Percentiles rank a stretch among this genome's conserved stretches.
Evolutionary conservation across 1,284 basidiomycete genomes (phyloP).

Genomic region (Sparassis latifolia): DNA sequence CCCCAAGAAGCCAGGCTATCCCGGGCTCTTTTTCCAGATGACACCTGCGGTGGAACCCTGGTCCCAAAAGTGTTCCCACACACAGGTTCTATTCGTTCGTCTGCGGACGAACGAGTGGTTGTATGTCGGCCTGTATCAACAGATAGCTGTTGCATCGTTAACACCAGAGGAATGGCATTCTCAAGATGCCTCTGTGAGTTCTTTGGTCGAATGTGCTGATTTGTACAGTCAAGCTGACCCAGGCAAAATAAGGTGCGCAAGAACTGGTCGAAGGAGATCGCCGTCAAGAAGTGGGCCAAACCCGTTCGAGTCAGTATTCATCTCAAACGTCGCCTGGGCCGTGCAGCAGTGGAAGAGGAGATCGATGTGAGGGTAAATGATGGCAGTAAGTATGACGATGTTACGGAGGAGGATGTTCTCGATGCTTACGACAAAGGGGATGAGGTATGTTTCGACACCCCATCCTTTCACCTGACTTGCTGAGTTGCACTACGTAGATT

Average conservation of each 20-base stretch:
- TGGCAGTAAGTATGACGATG: constrained; percentile 5
- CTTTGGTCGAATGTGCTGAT: too few species aligned
- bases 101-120: constrained; percentile 21
- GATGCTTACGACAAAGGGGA: constrained; percentile 11
- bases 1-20: constrained; percentile 29
- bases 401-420: constrained; percentile 11
- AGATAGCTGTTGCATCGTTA: constrained; percentile 17
- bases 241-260: constrained; percentile 9
- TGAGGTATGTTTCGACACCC: constrained; percentile 8
- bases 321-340: constrained; percentile 12
- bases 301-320: constrained; percentile 13
- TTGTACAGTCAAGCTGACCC: background rate
- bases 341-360: constrained; percentile 17
- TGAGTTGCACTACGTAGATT: constrained; percentile 4
- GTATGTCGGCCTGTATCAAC: constrained; percentile 29
- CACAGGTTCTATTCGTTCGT: constrained; percentile 13
- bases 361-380: constrained; percentile 6
- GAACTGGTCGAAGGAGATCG: constrained; percentile 13
- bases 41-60: constrained; percentile 4
- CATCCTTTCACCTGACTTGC: background rate
- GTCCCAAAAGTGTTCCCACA: constrained; percentile 3
- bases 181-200: constrained; percentile 9
- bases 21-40: constrained; percentile 27
- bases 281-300: constrained; percentile 15
- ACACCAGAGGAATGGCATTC: constrained; percentile 26